These are phyloP conservation scores for Aspergillus sergii DNA, from an alignment of 2,329 filamentous ascomycete species.

Conservation along the genomic window DNA sequence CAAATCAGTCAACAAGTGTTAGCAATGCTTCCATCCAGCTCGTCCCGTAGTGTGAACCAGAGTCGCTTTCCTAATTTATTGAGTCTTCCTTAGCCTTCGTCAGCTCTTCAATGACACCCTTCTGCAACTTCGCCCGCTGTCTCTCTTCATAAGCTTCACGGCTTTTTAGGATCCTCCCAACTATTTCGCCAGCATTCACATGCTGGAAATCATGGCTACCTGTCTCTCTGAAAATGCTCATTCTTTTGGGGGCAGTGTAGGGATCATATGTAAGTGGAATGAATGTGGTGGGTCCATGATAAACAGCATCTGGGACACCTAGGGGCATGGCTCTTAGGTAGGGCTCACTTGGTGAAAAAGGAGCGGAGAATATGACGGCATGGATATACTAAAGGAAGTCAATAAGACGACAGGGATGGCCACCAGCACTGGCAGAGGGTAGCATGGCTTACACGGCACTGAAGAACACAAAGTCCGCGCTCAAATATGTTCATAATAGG, in stretches of 20 bases:
- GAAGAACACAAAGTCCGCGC: slow-evolving; percentile 89
- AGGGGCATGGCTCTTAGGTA: slow-evolving; percentile 78
- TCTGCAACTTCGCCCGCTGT: slow-evolving; percentile 86
- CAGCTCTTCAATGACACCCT: slow-evolving; percentile 73
- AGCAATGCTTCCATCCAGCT: neutral
- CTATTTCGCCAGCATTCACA: slow-evolving; percentile 91
- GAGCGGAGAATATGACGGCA: slow-evolving; percentile 84
- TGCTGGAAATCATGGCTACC: slow-evolving; percentile 76
- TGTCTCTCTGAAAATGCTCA: slow-evolving; percentile 84
- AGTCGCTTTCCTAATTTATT: neutral
- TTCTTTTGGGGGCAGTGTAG: slow-evolving; percentile 75
- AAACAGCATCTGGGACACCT: slow-evolving; percentile 76
- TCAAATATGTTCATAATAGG: slow-evolving; percentile 99
- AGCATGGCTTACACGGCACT: slow-evolving; percentile 72
- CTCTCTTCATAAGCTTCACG: slow-evolving; percentile 87
- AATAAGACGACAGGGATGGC: neutral
- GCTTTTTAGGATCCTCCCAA: slow-evolving; percentile 84
- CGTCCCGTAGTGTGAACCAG: neutral
- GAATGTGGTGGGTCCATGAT: slow-evolving; percentile 94
- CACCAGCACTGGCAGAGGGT: neutral
- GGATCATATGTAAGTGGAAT: slow-evolving; percentile 78
- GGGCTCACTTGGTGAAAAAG: slow-evolving; percentile 77
- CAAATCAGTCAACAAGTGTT: neutral
- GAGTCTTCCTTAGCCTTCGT: slow-evolving; percentile 61
- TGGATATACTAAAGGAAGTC: slow-evolving; percentile 70